Conservation (phyloP, 2,329 filamentous ascomycete species). For the Xylaria sp. region DNA sequence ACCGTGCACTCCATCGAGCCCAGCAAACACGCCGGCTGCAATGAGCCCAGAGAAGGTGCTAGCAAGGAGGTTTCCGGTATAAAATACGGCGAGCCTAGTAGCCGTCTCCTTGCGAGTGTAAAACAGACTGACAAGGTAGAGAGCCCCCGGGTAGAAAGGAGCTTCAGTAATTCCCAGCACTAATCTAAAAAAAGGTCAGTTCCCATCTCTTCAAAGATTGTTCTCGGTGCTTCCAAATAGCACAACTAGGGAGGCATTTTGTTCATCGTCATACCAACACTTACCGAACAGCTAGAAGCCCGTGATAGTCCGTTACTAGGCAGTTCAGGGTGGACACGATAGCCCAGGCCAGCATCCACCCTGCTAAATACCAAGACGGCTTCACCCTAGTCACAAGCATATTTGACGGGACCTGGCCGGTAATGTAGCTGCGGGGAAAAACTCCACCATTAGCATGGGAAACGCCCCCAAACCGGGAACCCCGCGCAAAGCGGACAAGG, state of each 20-base stretch:
- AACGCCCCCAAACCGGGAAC: background rate
- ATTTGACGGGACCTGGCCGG: constrained; percentile 25
- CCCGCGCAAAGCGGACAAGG: background rate
- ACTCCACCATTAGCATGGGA: constrained; percentile 25
- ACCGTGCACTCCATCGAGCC: constrained; percentile 50
- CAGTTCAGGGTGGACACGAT: constrained; percentile 30
- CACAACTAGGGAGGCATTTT: background rate
- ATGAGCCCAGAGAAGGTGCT: constrained; percentile 55
- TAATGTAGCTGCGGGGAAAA: constrained; percentile 27
- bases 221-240: background rate
- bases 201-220: background rate
- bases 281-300: constrained; percentile 29
- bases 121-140: constrained; percentile 62
- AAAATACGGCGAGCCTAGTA: constrained; percentile 55
- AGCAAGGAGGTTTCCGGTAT: constrained; percentile 53
- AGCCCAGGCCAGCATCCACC: constrained; percentile 30
- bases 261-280: constrained; percentile 6
- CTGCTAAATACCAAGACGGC: constrained; percentile 32
- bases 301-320: constrained; percentile 29
- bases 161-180: constrained; percentile 31
- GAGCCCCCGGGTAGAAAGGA: constrained; percentile 53
- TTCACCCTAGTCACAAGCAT: constrained; percentile 29
- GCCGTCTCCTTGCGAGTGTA: constrained; percentile 60
- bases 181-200: constrained; percentile 25
- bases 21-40: constrained; percentile 52